Evolutionary conservation across 1,139 yeast genomes (phyloP), one percentile per base, ranked within the genome.

Genomic region (Kodamaea plutei): DNA sequence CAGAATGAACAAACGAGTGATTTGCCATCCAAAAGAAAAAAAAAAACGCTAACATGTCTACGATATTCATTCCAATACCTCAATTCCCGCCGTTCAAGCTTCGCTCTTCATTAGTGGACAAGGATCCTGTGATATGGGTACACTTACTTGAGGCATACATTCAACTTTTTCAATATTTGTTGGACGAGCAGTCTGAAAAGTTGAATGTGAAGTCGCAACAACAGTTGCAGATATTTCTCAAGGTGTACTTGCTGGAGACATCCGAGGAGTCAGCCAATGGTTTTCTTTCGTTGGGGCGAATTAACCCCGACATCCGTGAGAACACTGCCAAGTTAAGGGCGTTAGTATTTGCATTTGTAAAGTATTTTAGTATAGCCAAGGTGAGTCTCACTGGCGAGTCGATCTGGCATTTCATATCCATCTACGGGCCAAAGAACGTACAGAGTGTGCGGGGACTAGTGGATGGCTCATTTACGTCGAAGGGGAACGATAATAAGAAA

Each of bases 111-210:
- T 61, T 83, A 45, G 79, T 81, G 7, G 91, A 83, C 46, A 81
- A 76, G 43, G 93, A 83, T 48, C 93, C 93, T 0, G 88, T 83
- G 20, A 82, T 83, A 8, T 83, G 89, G 88, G 81, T 72, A 3
- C 87, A 81, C 51, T 56, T 80, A 18, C 56, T 82, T 10, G 84
- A 79, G 40, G 74, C 75, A 4, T 83, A 80, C 50, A 73, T 80
- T 32, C 52, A 52, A 15, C 58, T 76, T 13, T 65, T 77, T 43
- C 64, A 67, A 35, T 70, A 61, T 37, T 52, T 80, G 23, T 52
- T 73, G 12, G 50, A 56, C 8, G 59, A 56, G 10, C 51, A 54
- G 43, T 35, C 50, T 9, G 46, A 51, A 20, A 59, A 58, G 25
- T 52, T 82, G 15, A 61, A 69, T 10, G 64, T 68, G 8, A 69